Conservation (phyloP, 257 asterid genomes). For the Verbena officinalis region DNA sequence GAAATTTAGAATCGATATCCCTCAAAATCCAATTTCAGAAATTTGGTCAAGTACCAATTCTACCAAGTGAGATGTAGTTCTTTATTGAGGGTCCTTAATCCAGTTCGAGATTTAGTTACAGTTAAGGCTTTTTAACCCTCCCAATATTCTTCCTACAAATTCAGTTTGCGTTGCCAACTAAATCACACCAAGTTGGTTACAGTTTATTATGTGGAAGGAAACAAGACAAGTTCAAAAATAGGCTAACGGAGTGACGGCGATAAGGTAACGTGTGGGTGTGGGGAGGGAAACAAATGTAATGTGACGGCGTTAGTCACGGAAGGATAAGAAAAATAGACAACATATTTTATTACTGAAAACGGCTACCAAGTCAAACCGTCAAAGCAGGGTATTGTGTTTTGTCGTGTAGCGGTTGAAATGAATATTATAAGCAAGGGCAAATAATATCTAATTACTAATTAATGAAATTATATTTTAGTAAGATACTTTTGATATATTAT, state of each 20-base stretch:
- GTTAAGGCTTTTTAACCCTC: too few relatives aligned
- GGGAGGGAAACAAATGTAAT: background rate
- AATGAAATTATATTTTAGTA: too few relatives aligned
- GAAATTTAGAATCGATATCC: background rate
- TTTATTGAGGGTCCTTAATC: slow-evolving; percentile 25
- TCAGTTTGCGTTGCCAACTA: too few relatives aligned
- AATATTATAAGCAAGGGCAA: too few relatives aligned
- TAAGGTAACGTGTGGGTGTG: slow-evolving; percentile 29
- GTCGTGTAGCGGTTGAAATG: slow-evolving; percentile 11
- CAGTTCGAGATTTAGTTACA: too few relatives aligned
- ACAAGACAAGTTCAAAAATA: background rate
- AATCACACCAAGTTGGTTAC: too few relatives aligned
- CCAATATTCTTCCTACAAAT: too few relatives aligned
- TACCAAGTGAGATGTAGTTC: slow-evolving; percentile 33
- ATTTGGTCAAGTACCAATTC: background rate
- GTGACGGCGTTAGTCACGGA: slow-evolving; percentile 36
- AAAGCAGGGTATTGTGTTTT: background rate
- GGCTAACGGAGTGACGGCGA: slow-evolving; percentile 37
- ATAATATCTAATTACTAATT: too few relatives aligned
- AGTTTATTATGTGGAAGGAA: slow-evolving; percentile 29
- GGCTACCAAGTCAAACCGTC: slow-evolving; percentile 23
- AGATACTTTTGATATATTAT: too few relatives aligned
- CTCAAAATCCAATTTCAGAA: background rate
- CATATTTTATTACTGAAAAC: background rate
- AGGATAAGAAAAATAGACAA: slow-evolving; percentile 16